Percentiles rank a stretch among this genome's conserved stretches.
Evolutionary conservation across 371 early-diverging fungal genomes (phyloP).

Genomic region (Amoeboradix gromovi): DNA sequence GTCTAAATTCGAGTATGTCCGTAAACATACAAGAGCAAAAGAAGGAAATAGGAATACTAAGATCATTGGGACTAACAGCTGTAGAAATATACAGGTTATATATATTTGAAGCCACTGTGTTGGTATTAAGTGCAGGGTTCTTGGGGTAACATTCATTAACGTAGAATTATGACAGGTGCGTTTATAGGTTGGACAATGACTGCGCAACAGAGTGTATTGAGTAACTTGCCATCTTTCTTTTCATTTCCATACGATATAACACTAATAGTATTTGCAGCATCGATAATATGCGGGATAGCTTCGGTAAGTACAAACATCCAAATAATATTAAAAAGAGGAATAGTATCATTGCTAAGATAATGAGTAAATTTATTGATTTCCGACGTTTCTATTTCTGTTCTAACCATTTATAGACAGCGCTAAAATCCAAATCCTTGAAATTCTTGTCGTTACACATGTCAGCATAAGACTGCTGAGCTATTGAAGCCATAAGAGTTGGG

Average conservation of each 20-base stretch:
- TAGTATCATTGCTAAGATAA: too few species aligned
- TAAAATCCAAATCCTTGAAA: too few species aligned
- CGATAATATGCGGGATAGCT: too few species aligned
- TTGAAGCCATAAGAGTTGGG: constrained; percentile 35
- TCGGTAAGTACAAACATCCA: too few species aligned
- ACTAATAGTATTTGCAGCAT: not conserved
- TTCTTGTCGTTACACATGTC: too few species aligned
- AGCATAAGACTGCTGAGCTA: constrained; percentile 43
- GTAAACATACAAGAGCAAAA: constrained; percentile 9
- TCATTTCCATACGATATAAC: constrained; percentile 1
- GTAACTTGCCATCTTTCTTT: constrained; percentile 2
- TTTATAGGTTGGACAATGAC: constrained; percentile 4
- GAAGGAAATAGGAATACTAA: constrained; percentile 6
- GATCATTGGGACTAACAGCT: constrained; percentile 6
- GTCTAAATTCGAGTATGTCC: constrained; percentile 8
- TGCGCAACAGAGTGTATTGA: constrained; percentile 2
- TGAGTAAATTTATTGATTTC: too few species aligned
- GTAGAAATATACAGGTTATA: constrained; percentile 5
- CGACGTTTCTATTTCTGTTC: too few species aligned
- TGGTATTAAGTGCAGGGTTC: constrained; percentile 4
- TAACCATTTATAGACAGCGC: too few species aligned
- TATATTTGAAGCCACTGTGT: constrained; percentile 7
- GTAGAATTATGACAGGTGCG: constrained; percentile 3
- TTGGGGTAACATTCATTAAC: constrained; percentile 5
- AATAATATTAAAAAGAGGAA: too few species aligned